Conservation (phyloP, 164 flowering plant species). For the Chimonanthus salicifolius region DNA sequence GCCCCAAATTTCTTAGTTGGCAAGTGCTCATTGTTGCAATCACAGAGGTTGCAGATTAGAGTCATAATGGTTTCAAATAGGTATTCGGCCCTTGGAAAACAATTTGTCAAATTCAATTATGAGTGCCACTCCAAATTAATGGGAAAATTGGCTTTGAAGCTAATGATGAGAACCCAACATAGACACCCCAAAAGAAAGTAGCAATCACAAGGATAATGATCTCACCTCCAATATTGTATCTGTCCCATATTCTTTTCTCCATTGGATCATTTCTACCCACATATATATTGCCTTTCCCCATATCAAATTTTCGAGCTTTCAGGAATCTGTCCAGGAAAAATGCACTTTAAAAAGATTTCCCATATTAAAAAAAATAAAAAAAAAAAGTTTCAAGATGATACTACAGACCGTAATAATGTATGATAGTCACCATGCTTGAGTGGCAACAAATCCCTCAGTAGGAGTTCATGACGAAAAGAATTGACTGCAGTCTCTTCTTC, state of each 20-base stretch:
- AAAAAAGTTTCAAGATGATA: background rate
- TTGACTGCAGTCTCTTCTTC: constrained; percentile 59
- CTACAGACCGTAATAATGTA: constrained; percentile 15
- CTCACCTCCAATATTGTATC: constrained; percentile 85
- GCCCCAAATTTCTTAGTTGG: too few relatives aligned
- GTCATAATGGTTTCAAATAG: too few relatives aligned
- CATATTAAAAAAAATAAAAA: background rate
- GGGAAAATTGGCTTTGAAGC: too few relatives aligned
- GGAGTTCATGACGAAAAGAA: constrained; percentile 61
- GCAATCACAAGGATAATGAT: background rate
- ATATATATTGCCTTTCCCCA: constrained; percentile 68
- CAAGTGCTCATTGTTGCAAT: too few relatives aligned
- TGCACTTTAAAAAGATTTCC: background rate
- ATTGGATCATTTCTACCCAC: constrained; percentile 93
- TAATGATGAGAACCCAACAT: too few relatives aligned
- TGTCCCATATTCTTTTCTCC: constrained; percentile 88
- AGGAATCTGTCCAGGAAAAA: constrained; percentile 46
- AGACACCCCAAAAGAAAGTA: too few relatives aligned
- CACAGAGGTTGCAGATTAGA: too few relatives aligned
- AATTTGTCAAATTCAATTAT: too few relatives aligned
- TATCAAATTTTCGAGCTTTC: constrained; percentile 81
- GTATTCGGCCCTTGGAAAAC: too few relatives aligned
- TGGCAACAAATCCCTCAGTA: constrained; percentile 58
- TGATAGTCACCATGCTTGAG: constrained; percentile 81
- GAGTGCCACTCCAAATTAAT: too few relatives aligned